Evolutionary conservation across 768 basidiomycete species (phyloP).

Genomic region (Tricholoma bakamatsutake): DNA sequence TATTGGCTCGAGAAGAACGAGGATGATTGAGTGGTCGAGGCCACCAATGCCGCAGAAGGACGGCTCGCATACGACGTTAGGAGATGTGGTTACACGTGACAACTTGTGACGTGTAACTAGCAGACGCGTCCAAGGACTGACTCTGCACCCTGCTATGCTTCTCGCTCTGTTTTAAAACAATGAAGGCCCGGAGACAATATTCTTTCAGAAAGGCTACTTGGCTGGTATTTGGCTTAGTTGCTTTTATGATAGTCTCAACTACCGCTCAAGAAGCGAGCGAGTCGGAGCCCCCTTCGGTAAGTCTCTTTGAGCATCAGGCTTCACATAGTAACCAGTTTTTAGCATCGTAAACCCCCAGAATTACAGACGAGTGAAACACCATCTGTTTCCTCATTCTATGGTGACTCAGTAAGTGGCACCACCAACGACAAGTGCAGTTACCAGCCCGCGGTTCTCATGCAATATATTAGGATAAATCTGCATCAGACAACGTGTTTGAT

Average conservation of each 20-base stretch:
- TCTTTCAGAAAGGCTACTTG: conserved; percentile 45
- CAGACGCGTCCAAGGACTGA: conserved; percentile 3
- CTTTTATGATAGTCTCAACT: conserved; percentile 35
- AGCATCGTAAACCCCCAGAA: background rate
- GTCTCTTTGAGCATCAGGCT: background rate
- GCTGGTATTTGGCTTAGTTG: conserved; percentile 56
- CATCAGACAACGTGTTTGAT: conserved; percentile 31
- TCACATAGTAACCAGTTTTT: background rate
- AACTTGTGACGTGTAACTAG: conserved; percentile 11
- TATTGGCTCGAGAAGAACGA: background rate
- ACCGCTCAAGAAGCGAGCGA: conserved; percentile 29
- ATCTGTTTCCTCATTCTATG: background rate
- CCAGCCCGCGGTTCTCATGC: background rate
- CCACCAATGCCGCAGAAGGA: conserved; percentile 8
- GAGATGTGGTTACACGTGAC: conserved; percentile 11
- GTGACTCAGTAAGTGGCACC: background rate
- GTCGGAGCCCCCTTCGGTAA: conserved; percentile 13
- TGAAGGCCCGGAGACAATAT: conserved; percentile 24
- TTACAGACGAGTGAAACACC: background rate
- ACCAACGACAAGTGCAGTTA: background rate
- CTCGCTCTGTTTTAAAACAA: conserved; percentile 1
- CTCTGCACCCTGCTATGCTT: background rate
- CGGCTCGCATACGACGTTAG: conserved; percentile 8
- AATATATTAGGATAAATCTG: conserved; percentile 3
- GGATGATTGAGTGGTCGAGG: background rate